Conservation (phyloP, 2,329 filamentous ascomycete species). For the Geosmithia putterillii region DNA sequence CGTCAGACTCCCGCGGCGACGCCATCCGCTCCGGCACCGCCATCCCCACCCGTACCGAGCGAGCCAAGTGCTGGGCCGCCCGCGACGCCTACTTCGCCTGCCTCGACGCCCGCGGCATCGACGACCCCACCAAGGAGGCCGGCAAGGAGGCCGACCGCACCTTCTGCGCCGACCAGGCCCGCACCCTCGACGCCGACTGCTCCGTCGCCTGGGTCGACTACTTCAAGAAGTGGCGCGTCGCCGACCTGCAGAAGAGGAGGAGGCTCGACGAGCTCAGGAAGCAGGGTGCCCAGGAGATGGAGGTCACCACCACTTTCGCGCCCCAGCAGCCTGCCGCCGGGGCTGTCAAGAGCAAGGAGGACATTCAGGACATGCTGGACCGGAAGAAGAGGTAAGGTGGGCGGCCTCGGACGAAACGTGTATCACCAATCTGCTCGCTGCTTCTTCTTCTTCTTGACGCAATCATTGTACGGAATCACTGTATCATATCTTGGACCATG, state of each 20-base stretch:
- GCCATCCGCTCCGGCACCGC: constrained; percentile 46
- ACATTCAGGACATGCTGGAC: constrained; percentile 27
- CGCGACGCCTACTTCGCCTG: constrained; percentile 83
- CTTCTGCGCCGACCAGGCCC: constrained; percentile 26
- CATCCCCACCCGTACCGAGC: constrained; percentile 75
- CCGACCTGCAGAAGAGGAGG: constrained; percentile 76
- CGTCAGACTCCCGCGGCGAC: constrained; percentile 30
- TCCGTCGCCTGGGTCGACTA: constrained; percentile 93
- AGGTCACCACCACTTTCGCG: constrained; percentile 23
- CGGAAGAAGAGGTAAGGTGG: constrained; percentile 16
- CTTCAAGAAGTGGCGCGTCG: constrained; percentile 92
- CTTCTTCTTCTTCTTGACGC: too few relatives aligned
- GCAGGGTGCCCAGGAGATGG: constrained; percentile 57
- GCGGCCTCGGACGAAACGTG: too few relatives aligned
- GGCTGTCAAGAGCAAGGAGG: constrained; percentile 19
- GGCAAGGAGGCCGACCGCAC: constrained; percentile 21
- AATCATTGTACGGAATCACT: too few relatives aligned
- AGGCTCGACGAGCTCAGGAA: constrained; percentile 63
- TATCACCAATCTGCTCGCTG: not conserved
- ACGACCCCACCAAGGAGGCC: constrained; percentile 47
- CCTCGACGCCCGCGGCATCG: constrained; percentile 67
- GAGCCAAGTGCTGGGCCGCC: constrained; percentile 77
- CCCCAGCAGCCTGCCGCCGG: constrained; percentile 16
- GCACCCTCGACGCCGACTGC: constrained; percentile 71
- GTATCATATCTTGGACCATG: not conserved